Conservation (phyloP, 225 moss, liverwort and hornwort genomes). For the Pseudisothecium myosuroides region DNA sequence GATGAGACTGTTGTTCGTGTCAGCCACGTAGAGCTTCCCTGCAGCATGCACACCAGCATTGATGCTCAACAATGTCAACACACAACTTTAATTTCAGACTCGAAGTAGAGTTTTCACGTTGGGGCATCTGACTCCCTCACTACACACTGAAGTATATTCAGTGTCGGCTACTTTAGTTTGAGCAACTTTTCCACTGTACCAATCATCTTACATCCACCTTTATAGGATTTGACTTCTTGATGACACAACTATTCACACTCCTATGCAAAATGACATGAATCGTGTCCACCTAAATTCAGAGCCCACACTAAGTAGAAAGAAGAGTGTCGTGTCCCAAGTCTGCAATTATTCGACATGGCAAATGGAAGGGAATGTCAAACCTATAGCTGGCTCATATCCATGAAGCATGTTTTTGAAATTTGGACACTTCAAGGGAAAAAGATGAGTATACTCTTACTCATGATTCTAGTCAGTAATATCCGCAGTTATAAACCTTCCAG, state of each 20-base stretch:
- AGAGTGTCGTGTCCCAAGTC: background rate
- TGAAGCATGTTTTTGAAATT: background rate
- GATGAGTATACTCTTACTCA: background rate
- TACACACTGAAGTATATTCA: no score
- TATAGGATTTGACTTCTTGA: background rate
- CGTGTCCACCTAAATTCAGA: background rate
- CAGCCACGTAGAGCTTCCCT: conserved; percentile 83
- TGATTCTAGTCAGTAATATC: background rate
- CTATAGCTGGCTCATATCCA: background rate
- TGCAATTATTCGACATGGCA: background rate
- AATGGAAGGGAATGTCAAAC: background rate
- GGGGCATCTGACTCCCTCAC: background rate
- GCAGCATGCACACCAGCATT: background rate
- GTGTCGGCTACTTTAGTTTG: background rate
- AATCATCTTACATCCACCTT: background rate
- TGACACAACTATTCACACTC: background rate
- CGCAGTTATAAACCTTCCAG: background rate
- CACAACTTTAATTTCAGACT: background rate
- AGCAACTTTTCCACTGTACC: background rate
- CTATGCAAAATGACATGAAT: background rate
- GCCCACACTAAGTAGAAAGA: background rate
- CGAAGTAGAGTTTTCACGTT: background rate
- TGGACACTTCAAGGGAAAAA: background rate
- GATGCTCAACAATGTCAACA: background rate
- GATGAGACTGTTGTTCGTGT: conserved; percentile 91